Percentiles rank a stretch among this genome's conserved stretches.
These are phyloP conservation scores for Decorospora gaudefroyi DNA, from an alignment of 2,329 filamentous ascomycete species.

Conservation along the genomic window DNA sequence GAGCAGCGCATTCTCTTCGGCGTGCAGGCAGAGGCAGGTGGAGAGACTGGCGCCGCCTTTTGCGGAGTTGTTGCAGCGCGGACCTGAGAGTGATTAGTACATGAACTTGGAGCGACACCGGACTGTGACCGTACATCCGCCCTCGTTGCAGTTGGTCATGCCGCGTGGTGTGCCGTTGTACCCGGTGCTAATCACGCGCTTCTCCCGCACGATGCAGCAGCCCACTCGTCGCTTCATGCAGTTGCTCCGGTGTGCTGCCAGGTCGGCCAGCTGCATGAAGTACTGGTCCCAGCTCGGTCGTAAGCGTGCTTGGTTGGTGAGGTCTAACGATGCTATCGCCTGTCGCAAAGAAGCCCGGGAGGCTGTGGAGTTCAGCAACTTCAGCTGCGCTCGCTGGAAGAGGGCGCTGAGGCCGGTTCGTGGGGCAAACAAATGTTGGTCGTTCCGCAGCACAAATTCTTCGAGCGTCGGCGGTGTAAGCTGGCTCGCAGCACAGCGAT, in stretches of 20 bases:
- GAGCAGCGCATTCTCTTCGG: slow-evolving; percentile 94
- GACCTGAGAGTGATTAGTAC: slow-evolving; percentile 45
- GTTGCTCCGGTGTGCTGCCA: slow-evolving; percentile 88
- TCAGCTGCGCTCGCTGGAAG: slow-evolving; percentile 79
- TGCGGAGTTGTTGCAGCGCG: slow-evolving; percentile 78
- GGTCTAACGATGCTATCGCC: slow-evolving; percentile 73
- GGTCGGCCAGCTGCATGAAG: slow-evolving; percentile 94
- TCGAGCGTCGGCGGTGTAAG: slow-evolving; percentile 60
- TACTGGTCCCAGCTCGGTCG: slow-evolving; percentile 95
- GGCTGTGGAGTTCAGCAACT: slow-evolving; percentile 81
- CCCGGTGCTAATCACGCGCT: slow-evolving; percentile 88
- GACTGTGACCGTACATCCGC: slow-evolving; percentile 66
- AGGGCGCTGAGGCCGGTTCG: slow-evolving; percentile 70
- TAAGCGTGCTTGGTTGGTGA: slow-evolving; percentile 77
- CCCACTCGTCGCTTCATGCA: slow-evolving; percentile 98
- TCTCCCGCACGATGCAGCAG: slow-evolving; percentile 85
- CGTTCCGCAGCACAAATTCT: slow-evolving; percentile 66
- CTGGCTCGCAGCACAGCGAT: slow-evolving; percentile 57
- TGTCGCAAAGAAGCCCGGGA: slow-evolving; percentile 72
- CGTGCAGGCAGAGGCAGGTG: slow-evolving; percentile 95
- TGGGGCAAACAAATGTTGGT: slow-evolving; percentile 74
- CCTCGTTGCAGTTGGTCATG: slow-evolving; percentile 86
- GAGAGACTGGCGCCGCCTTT: slow-evolving; percentile 73
- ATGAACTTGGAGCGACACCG: background rate
- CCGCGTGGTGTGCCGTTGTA: slow-evolving; percentile 97